phyloP scores from a whole-genome alignment of 768 basidiomycete species.

The Collybia nuda region DNA sequence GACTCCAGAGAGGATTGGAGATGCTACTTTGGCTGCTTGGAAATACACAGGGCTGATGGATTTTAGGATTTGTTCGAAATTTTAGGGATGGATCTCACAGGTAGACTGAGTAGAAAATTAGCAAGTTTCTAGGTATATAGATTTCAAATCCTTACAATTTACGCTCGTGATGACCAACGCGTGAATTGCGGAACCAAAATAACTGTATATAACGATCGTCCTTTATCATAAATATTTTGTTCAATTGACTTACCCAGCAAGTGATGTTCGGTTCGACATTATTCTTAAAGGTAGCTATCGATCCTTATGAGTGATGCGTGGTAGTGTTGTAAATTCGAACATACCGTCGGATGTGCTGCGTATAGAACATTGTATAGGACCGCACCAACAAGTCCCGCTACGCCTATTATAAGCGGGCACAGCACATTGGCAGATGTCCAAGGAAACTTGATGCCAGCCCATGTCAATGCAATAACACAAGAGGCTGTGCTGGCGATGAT shows the following conservation, averaged over 20 bases:
- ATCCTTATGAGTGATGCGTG: slow-evolving; percentile 12
- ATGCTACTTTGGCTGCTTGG: slow-evolving; percentile 34
- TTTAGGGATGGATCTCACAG: too few species aligned
- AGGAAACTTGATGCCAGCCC: slow-evolving; percentile 42
- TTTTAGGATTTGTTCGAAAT: too few species aligned
- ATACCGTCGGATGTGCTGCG: slow-evolving; percentile 21
- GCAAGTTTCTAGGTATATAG: too few species aligned
- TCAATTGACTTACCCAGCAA: not conserved
- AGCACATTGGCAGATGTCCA: slow-evolving; percentile 42
- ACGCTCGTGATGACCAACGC: too few species aligned
- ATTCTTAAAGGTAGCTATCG: slow-evolving; percentile 7
- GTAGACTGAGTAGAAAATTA: too few species aligned
- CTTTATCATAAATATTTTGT: not conserved
- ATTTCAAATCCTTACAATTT: too few species aligned
- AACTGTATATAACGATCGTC: too few species aligned
- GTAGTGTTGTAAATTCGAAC: slow-evolving; percentile 4
- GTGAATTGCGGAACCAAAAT: too few species aligned
- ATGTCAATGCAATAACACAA: slow-evolving; percentile 43
- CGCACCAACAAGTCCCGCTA: slow-evolving; percentile 34
- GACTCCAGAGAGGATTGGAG: slow-evolving; percentile 33
- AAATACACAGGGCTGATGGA: slow-evolving; percentile 15
- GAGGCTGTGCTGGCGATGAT: slow-evolving; percentile 33
- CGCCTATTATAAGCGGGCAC: slow-evolving; percentile 41
- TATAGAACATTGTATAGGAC: slow-evolving; percentile 35
- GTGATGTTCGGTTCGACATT: not conserved